Base-by-base conservation (phyloP, 805 yeast genomes). In the Candida caryicola region DNA sequence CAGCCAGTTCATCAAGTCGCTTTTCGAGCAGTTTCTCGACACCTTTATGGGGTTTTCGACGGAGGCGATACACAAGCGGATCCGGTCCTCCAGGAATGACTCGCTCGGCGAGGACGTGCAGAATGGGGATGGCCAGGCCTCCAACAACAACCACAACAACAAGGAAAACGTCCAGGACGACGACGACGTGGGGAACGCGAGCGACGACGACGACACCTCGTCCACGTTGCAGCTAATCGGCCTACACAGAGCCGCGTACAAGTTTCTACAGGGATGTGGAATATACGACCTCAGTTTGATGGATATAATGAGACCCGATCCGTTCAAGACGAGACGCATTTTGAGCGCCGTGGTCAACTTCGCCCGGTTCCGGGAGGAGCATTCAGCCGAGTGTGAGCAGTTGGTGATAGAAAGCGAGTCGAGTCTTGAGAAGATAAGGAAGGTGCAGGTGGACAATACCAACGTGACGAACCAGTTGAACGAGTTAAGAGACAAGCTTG, bases 341-440 rank as follows among this genome's bases (percentile, higher is more conserved):
- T 59, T 88, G 18, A 86, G 95, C 55, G 93, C 93, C 1, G 79
- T 88, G 34, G 84, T 88, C 16, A 89, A 89, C 56, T 89, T 78
- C 68, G 95, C 95, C 1, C 66, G 91, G 40, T 88, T 85, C 52
- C 73, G 95, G 47, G 95, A 86, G 49, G 87, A 81, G 46, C 80
- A 85, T 42, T 74, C 81, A 56, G 72, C 69, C 17, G 89, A 83
- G 47, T 81, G 85, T 52, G 87, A 81, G 44, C 76, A 74, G 17
- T 64, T 84, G 17, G 77, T 82, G 19, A 63, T 71, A 5, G 66
- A 70, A 31, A 75, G 80, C 43, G 84, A 81, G 36, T 54, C 66
- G 8, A 62, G 74, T 34, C 59, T 77, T 14, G 73, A 71, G 28
- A 52, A 49, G 14, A 48, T 60, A 18, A 64, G 70, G 36, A 66